These are phyloP conservation scores for Fraxinus quadrangulata DNA, from an alignment of 257 asterid species.

Conservation along the genomic window DNA sequence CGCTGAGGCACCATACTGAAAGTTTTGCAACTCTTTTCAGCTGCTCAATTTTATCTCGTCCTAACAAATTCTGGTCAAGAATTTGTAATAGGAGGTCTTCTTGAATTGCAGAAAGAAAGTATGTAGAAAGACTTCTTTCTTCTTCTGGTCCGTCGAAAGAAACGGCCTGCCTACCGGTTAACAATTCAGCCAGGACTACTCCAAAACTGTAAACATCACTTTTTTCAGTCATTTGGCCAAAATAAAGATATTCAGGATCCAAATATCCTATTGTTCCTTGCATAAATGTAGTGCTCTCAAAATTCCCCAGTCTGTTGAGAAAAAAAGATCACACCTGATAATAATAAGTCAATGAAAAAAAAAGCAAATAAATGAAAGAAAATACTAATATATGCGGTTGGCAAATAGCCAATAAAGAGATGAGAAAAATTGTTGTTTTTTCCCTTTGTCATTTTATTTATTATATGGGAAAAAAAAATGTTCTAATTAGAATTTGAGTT, in stretches of 20 bases:
- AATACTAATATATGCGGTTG: conserved; percentile 24
- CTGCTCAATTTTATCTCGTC: conserved; percentile 38
- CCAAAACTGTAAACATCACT: conserved; percentile 57
- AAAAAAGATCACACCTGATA: background rate
- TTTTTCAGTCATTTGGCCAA: conserved; percentile 38
- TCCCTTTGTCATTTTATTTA: no score
- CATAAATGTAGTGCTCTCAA: background rate
- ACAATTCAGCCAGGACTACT: conserved; percentile 45
- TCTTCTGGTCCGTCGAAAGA: conserved; percentile 18
- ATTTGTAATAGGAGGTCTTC: conserved; percentile 31
- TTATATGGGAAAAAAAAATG: no score
- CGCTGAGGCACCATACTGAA: conserved; percentile 31
- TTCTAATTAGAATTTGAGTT: background rate
- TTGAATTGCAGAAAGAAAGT: conserved; percentile 6
- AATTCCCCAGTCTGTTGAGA: background rate
- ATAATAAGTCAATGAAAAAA: no score
- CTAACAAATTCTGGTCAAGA: conserved; percentile 35
- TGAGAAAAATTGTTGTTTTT: no score
- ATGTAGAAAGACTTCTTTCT: conserved; percentile 33
- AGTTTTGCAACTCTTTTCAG: conserved; percentile 32
- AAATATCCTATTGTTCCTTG: conserved; percentile 48
- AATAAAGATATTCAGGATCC: conserved; percentile 42
- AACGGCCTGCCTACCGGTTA: conserved; percentile 35
- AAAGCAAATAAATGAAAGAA: no score
- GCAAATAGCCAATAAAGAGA: conserved; percentile 14